Percentiles rank a stretch among this genome's conserved stretches.
Evolutionary conservation across 1,139 yeast species (phyloP).

Genomic region (Candida tetrigidarum): DNA sequence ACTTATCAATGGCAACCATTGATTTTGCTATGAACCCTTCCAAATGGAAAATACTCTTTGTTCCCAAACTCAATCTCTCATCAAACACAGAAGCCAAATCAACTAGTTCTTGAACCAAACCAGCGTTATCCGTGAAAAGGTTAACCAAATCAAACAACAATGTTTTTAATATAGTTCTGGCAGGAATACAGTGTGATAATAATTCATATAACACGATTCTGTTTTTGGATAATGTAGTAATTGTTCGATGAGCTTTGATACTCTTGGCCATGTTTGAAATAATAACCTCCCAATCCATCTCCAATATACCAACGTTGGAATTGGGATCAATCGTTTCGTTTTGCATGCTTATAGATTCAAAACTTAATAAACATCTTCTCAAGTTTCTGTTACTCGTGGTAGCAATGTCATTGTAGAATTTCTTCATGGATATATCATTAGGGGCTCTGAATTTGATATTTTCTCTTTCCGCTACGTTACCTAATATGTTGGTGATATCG

Average conservation of each 20-base stretch:
- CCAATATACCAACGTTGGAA: conserved; percentile 30
- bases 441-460: conserved; percentile 43
- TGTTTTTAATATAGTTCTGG: conserved; percentile 73
- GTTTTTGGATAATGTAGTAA: conserved; percentile 71
- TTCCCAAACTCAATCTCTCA: conserved; percentile 85
- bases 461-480: conserved; percentile 62
- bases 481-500: conserved; percentile 61
- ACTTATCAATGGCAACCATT: conserved; percentile 60
- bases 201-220: conserved; percentile 83
- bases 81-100: conserved; percentile 77
- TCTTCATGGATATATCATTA: conserved; percentile 37
- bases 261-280: conserved; percentile 66
- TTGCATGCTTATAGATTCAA: conserved; percentile 86
- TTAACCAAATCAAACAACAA: conserved; percentile 60
- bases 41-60: conserved; percentile 88
- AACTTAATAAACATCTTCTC: conserved; percentile 74
- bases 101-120: conserved; percentile 57
- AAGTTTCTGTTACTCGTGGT: conserved; percentile 67
- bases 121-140: conserved; percentile 4
- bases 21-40: conserved; percentile 92
- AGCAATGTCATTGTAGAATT: conserved; percentile 58
- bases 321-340: conserved; percentile 52
- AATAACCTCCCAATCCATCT: conserved; percentile 89
- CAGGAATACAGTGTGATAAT: conserved; percentile 91
- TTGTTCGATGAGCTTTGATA: conserved; percentile 64